These are phyloP conservation scores for Omphalotus guepiniiformis DNA, from an alignment of 768 basidiomycete species.

Conservation along the genomic window DNA sequence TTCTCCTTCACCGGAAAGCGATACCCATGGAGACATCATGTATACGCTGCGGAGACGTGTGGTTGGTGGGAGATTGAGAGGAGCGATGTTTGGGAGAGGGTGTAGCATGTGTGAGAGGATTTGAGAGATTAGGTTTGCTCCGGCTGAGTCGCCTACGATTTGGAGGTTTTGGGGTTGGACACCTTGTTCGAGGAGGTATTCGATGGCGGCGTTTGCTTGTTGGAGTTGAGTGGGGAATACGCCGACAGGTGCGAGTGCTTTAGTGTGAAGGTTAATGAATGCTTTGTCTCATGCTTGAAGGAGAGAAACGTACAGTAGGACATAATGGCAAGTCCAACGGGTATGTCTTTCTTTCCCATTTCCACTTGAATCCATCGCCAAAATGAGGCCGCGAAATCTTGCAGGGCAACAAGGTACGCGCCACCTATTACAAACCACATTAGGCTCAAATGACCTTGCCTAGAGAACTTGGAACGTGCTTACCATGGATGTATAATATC, in stretches of 20 bases:
- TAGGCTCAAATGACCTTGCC: neutral
- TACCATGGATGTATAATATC: conserved; percentile 30
- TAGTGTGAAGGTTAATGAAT: neutral
- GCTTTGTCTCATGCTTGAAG: neutral
- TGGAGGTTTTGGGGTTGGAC: conserved; percentile 15
- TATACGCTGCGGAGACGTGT: conserved; percentile 28
- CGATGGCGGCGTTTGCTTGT: conserved; percentile 13
- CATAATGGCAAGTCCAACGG: conserved; percentile 9
- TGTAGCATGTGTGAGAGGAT: conserved; percentile 18
- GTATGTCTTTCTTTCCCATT: conserved; percentile 1
- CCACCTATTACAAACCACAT: conserved; percentile 5
- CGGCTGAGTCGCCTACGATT: conserved; percentile 18
- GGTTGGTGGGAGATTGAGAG: conserved; percentile 11
- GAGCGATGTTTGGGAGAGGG: conserved; percentile 13
- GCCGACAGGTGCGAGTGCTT: conserved; percentile 14
- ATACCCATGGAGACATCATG: conserved; percentile 30
- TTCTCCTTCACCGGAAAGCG: conserved; percentile 18
- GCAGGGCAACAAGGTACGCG: conserved; percentile 7
- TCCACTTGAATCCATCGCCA: conserved; percentile 7
- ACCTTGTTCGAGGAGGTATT: conserved; percentile 12
- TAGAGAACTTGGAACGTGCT: neutral
- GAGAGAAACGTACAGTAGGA: conserved; percentile 8
- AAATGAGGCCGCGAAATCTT: conserved; percentile 3
- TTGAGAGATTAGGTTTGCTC: conserved; percentile 16
- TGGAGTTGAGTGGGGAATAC: conserved; percentile 16